Conservation (phyloP, 2,329 filamentous ascomycete species). For the Ophiobolus disseminans region DNA sequence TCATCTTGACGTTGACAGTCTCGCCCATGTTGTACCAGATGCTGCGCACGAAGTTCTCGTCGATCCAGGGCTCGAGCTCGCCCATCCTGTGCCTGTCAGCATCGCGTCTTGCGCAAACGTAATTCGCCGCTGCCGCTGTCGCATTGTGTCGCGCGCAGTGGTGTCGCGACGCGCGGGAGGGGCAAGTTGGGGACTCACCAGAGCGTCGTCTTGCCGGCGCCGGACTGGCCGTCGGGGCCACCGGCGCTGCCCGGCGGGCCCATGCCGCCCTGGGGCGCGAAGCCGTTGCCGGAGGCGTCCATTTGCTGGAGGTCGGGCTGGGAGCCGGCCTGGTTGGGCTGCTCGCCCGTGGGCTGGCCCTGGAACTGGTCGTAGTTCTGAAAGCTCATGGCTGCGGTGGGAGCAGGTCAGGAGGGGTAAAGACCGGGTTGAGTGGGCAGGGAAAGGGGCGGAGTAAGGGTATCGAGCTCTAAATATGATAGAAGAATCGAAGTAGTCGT, state of each 20-base stretch:
- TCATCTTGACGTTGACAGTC: constrained; percentile 98
- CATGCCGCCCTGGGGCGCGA: constrained; percentile 58
- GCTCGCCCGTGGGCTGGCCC: constrained; percentile 62
- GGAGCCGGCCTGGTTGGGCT: constrained; percentile 54
- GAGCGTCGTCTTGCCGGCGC: constrained; percentile 60
- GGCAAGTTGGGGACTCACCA: constrained; percentile 51
- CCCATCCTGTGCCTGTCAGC: constrained; percentile 78
- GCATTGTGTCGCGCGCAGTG: too few relatives aligned
- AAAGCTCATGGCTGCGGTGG: constrained; percentile 69
- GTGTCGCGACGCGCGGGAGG: constrained; percentile 2
- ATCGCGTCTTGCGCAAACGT: not conserved
- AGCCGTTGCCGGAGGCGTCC: constrained; percentile 60
- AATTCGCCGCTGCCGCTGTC: not conserved
- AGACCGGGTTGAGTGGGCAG: constrained; percentile 18
- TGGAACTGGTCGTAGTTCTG: constrained; percentile 70
- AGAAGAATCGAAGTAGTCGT: constrained; percentile 29
- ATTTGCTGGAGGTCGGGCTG: constrained; percentile 64
- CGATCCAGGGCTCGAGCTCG: constrained; percentile 98
- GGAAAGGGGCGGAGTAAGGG: constrained; percentile 23
- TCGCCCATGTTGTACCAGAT: constrained; percentile 94
- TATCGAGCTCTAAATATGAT: constrained; percentile 42
- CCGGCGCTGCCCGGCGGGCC: constrained; percentile 49
- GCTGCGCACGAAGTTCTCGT: constrained; percentile 97
- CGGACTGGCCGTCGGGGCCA: constrained; percentile 46
- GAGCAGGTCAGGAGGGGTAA: constrained; percentile 26